Conservation (phyloP, 202 grass and related monocot genomes). For the Elaeis oleifera region DNA sequence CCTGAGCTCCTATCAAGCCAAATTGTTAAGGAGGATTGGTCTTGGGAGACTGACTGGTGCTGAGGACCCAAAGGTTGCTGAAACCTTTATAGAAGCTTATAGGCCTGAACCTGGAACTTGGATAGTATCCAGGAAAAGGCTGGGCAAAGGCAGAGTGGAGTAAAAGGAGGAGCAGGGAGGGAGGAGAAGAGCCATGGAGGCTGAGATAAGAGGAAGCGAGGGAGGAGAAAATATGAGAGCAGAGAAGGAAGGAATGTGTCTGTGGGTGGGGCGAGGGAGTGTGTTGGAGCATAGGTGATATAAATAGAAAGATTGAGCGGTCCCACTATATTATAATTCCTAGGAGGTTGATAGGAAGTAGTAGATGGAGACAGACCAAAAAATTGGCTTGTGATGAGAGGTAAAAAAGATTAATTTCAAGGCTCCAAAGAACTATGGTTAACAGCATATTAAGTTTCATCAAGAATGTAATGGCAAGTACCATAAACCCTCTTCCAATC, state of each 20-base stretch:
- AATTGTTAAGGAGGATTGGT: constrained; percentile 2
- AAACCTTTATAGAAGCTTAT: constrained; percentile 1
- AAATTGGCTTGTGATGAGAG: too few species aligned
- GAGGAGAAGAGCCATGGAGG: constrained; percentile 9
- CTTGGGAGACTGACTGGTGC: constrained; percentile 5
- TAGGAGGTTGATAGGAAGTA: too few species aligned
- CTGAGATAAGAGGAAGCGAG: not conserved
- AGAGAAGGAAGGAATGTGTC: not conserved
- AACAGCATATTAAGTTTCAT: too few species aligned
- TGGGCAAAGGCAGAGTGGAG: not conserved
- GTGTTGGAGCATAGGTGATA: constrained; percentile 17
- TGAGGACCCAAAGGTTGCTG: constrained; percentile 6
- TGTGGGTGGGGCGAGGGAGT: not conserved
- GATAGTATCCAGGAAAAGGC: constrained; percentile 1
- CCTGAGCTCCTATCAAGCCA: constrained; percentile 13
- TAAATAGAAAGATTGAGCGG: constrained; percentile 23
- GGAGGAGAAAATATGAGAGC: not conserved
- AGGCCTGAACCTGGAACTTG: not conserved
- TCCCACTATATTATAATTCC: not conserved
- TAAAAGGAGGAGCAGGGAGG: not conserved
- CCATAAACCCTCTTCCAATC: too few species aligned
- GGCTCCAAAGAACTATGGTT: too few species aligned
- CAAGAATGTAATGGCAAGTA: too few species aligned
- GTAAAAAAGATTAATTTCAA: too few species aligned
- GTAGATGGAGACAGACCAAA: too few species aligned